phyloP scores from a whole-genome alignment of 2,329 filamentous ascomycete genomes.

The Arthrobotrys pseudoclavata region DNA sequence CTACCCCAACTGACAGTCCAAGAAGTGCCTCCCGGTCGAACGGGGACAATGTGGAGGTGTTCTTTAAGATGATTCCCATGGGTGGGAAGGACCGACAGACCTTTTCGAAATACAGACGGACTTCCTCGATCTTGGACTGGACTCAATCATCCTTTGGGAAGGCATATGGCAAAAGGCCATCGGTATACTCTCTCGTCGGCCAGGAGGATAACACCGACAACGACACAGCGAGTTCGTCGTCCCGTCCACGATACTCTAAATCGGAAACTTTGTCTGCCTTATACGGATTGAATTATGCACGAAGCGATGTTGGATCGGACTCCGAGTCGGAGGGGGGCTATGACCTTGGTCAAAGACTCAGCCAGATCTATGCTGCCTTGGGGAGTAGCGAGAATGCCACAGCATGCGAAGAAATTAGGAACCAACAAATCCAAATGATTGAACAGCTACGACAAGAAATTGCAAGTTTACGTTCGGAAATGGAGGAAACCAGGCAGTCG shows the following conservation, averaged over 20 bases:
- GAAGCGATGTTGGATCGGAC: conserved; percentile 53
- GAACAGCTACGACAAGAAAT: conserved; percentile 53
- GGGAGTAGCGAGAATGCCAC: conserved; percentile 40
- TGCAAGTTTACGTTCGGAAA: conserved; percentile 45
- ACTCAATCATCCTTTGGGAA: conserved; percentile 40
- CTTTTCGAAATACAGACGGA: conserved; percentile 43
- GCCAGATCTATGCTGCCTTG: conserved; percentile 40
- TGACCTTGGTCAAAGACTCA: conserved; percentile 42
- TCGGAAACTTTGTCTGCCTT: conserved; percentile 45
- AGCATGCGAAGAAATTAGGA: conserved; percentile 35
- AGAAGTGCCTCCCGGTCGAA: conserved; percentile 32
- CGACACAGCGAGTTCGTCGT: conserved; percentile 12
- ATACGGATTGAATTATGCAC: conserved; percentile 30
- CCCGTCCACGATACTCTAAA: conserved; percentile 51
- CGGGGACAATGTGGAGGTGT: conserved; percentile 55
- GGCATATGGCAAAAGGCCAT: conserved; percentile 38
- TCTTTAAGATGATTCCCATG: conserved; percentile 58
- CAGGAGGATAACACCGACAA: conserved; percentile 36
- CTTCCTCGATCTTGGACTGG: conserved; percentile 51
- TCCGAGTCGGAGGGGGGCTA: conserved; percentile 44
- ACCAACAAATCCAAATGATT: conserved; percentile 49
- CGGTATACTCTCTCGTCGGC: conserved; percentile 44
- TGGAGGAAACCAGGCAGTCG: conserved; percentile 44
- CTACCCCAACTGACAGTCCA: conserved; percentile 18
- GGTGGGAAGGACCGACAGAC: conserved; percentile 53